Evolutionary conservation across 352 stramenopile genomes (phyloP), one percentile per base, ranked within the genome.

Genomic region (Globisporangium spinosum): DNA sequence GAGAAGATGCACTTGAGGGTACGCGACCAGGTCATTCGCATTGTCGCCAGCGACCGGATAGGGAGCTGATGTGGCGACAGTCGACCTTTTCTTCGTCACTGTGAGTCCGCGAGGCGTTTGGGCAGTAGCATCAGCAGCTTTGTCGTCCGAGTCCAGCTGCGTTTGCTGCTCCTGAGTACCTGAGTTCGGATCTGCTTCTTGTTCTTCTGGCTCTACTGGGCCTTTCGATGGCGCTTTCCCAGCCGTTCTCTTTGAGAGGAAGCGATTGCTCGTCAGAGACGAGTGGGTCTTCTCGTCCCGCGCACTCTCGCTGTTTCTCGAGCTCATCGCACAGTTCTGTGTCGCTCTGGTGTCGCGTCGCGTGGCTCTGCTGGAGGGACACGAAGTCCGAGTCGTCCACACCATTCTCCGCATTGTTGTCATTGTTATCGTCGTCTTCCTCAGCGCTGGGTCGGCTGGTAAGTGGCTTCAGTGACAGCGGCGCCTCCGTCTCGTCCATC

Each of bases 221-320:
- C 29, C 29, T 12, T 59, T 57, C 13, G 13, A 25, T 6, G n/a
- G 32, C 0, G 47, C 55, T 17, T 38, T 38, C 22, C 17, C 6
- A 5, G 17, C 15, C 13, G 23, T 8, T n/a, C 9, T 29, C 32
- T 51, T 64, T 13, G 23, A 17, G 40, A 90, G 62, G 58, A 90
- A 90, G 40, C 82, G 78, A 47, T 90, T 90, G 70, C 83, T 84
- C 35, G 68, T 63, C 7, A 78, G 63, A 9, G 73, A 71, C 20
- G 67, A 59, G 23, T 63, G 70, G 1, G 62, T 60, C 40, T 70
- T 70, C 23, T 70, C 40, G 17, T 77, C 23, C 1, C 78, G 68
- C 0, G 62, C 53, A 8, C 23, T 53, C 73, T 27, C 79, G 79
- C 55, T 83, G 73, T 27, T 76, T 67, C 59, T 86, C 79, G 17